These are phyloP conservation scores for Leccinum olivaceopallidum DNA, from an alignment of 768 basidiomycete genomes.

Conservation along the genomic window DNA sequence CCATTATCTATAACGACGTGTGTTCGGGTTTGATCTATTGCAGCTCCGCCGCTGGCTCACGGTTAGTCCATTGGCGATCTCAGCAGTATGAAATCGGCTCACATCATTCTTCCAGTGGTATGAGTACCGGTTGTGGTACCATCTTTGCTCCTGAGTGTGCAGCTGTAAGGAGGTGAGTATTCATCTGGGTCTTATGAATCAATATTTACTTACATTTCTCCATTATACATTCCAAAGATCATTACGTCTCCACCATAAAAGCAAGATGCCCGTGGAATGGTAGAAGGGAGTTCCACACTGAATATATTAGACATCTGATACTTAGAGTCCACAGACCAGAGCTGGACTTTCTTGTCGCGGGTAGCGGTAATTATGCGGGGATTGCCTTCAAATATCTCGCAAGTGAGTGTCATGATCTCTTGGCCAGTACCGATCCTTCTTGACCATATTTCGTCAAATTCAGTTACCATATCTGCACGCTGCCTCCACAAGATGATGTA, in stretches of 20 bases:
- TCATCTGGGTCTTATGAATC: background rate
- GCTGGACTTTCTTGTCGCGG: background rate
- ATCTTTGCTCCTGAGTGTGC: background rate
- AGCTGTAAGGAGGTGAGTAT: background rate
- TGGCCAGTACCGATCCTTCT: background rate
- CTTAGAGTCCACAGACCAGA: background rate
- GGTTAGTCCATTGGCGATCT: background rate
- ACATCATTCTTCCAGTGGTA: background rate
- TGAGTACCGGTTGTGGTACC: background rate
- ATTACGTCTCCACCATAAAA: background rate
- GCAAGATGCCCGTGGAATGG: background rate
- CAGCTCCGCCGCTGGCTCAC: background rate
- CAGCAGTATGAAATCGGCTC: background rate
- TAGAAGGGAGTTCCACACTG: background rate
- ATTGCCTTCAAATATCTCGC: background rate
- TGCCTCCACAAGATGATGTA: background rate
- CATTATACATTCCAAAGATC: background rate
- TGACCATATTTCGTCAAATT: background rate
- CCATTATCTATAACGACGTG: background rate
- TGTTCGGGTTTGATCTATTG: background rate
- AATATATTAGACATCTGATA: background rate
- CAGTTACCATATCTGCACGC: background rate
- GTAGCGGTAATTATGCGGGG: background rate
- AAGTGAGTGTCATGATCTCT: background rate
- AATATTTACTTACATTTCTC: background rate